Evolutionary conservation across 371 early-diverging fungal species (phyloP).

Genomic region (Coemansia sp.): DNA sequence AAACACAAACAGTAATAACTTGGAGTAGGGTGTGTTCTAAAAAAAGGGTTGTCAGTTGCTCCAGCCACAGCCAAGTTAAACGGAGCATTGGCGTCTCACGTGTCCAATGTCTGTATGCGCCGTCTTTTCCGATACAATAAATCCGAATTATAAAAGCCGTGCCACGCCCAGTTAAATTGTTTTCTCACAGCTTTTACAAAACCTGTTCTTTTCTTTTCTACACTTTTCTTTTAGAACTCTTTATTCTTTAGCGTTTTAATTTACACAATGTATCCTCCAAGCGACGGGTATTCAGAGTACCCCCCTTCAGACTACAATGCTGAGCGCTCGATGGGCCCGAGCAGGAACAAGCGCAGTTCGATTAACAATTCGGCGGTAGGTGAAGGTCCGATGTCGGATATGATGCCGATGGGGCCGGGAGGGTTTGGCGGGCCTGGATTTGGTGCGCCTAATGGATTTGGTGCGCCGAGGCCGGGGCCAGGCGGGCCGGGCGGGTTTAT

Average conservation of each 20-base stretch:
- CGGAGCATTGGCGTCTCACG: neutral
- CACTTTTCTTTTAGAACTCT: neutral
- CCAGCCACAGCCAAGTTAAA: neutral
- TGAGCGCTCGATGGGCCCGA: neutral
- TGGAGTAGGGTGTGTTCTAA: neutral
- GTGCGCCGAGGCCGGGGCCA: neutral
- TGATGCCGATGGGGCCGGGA: conserved; percentile 25
- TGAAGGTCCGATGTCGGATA: conserved; percentile 4
- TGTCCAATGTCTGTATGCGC: too few relatives aligned
- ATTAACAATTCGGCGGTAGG: conserved; percentile 38
- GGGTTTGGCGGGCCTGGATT: conserved; percentile 6
- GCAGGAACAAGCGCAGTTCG: conserved; percentile 3
- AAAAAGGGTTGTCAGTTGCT: neutral
- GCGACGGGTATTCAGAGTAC: conserved; percentile 8
- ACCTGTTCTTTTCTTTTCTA: conserved; percentile 10
- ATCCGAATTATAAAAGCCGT: too few relatives aligned
- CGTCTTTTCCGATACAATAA: too few relatives aligned
- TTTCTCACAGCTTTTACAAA: neutral
- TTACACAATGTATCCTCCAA: conserved; percentile 28
- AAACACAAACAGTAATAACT: neutral
- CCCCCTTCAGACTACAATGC: conserved; percentile 1
- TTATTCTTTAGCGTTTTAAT: neutral
- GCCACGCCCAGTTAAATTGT: neutral
- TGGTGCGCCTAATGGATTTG: conserved; percentile 5
- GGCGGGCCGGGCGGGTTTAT: conserved; percentile 24